Conservation (phyloP, 352 stramenopile species). For the Phytophthora brassicae region DNA sequence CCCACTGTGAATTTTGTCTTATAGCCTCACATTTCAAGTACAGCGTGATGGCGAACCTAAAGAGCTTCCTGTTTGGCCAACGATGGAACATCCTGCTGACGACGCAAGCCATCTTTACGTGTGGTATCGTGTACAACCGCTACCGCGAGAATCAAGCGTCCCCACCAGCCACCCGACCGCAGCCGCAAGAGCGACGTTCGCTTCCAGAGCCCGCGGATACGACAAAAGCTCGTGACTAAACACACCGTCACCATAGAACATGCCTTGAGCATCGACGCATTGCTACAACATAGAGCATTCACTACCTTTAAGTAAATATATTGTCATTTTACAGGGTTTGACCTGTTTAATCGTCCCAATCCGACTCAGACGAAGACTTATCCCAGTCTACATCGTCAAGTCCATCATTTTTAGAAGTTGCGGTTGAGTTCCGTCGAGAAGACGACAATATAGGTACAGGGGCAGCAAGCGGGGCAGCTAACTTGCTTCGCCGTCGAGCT, state of each 20-base stretch:
- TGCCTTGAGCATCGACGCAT: not conserved
- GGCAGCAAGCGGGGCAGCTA: not conserved
- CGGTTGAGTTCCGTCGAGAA: slow-evolving; percentile 7
- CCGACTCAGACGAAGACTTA: slow-evolving; percentile 45
- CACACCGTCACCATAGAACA: not conserved
- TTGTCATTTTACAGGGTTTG: not conserved
- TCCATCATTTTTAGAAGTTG: slow-evolving; percentile 12
- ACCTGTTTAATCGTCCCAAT: slow-evolving; percentile 54
- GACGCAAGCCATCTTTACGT: slow-evolving; percentile 71
- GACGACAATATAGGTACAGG: not conserved
- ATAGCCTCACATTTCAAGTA: slow-evolving; percentile 5
- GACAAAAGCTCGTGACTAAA: not conserved
- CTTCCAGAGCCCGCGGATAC: not conserved
- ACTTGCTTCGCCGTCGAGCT: slow-evolving; percentile 12
- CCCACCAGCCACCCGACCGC: not conserved
- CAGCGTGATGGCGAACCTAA: slow-evolving; percentile 33
- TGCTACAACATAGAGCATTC: not conserved
- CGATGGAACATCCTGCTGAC: slow-evolving; percentile 81
- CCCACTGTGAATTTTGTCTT: slow-evolving; percentile 10
- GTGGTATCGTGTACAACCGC: slow-evolving; percentile 59
- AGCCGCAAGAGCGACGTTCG: slow-evolving; percentile 10
- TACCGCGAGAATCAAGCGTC: slow-evolving; percentile 35
- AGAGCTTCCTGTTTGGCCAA: slow-evolving; percentile 59
- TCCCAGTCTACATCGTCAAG: slow-evolving; percentile 47
- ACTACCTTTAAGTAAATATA: not conserved